A percentile compares a stretch with the other conserved stretches of the same genome.
phyloP scores from a whole-genome alignment of 768 basidiomycete species.

The Gloeostereum incarnatum region DNA sequence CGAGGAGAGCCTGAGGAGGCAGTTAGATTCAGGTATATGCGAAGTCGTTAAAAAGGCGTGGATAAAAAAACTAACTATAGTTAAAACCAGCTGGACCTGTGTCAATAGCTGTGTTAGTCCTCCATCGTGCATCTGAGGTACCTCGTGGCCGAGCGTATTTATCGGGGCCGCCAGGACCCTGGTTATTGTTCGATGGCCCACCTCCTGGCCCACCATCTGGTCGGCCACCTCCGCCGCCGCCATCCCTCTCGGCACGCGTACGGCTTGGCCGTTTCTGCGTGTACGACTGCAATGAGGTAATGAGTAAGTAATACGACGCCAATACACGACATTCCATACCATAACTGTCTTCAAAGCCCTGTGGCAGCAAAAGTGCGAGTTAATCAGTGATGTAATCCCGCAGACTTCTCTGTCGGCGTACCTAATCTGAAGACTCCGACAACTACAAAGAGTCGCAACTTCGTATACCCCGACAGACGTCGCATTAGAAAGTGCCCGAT shows the following conservation, averaged over 20 bases:
- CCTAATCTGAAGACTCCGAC: slow-evolving; percentile 85
- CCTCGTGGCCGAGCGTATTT: slow-evolving; percentile 50
- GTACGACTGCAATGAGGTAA: slow-evolving; percentile 45
- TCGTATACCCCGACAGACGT: slow-evolving; percentile 92
- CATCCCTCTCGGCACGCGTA: slow-evolving; percentile 38
- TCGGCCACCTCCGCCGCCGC: slow-evolving; percentile 23
- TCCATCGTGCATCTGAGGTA: slow-evolving; percentile 64
- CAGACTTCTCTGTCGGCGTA: too few relatives aligned
- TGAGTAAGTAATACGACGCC: slow-evolving; percentile 1
- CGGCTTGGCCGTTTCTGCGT: slow-evolving; percentile 68
- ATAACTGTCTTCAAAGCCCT: slow-evolving; percentile 80
- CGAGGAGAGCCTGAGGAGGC: neutral
- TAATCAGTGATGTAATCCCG: too few relatives aligned
- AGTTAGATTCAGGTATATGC: neutral
- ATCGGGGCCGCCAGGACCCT: slow-evolving; percentile 21
- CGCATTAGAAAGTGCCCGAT: slow-evolving; percentile 73
- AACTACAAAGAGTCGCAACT: slow-evolving; percentile 86
- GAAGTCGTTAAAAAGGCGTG: neutral
- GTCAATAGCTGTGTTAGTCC: slow-evolving; percentile 13
- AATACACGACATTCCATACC: slow-evolving; percentile 30
- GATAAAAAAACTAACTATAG: slow-evolving; percentile 7
- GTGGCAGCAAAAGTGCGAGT: slow-evolving; percentile 7
- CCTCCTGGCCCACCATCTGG: slow-evolving; percentile 26
- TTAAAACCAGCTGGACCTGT: slow-evolving; percentile 1
- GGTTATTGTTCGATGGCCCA: slow-evolving; percentile 18